A percentile compares a stretch with the other conserved stretches of the same genome.
phyloP scores from a whole-genome alignment of 1,139 yeast genomes.

The Arxiozyma slooffiae region DNA sequence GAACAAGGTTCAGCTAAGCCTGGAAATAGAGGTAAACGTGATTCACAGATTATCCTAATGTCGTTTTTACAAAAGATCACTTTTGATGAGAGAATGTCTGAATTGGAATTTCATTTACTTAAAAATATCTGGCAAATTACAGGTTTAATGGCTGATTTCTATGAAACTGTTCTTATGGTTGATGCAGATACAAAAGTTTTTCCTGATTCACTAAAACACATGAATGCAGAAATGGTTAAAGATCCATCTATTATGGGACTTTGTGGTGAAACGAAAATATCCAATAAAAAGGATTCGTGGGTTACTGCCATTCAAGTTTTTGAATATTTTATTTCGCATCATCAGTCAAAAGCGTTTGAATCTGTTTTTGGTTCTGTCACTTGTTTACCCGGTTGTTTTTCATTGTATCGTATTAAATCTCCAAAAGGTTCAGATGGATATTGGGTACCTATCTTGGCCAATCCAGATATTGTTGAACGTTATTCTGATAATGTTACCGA shows the following conservation, averaged over 20 bases:
- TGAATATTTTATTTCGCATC: conserved; percentile 92
- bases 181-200: conserved; percentile 93
- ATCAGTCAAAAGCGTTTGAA: conserved; percentile 92
- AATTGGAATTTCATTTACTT: conserved; percentile 75
- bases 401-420: conserved; percentile 87
- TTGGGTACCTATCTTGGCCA: conserved; percentile 94
- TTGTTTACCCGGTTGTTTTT: conserved; percentile 96
- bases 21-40: conserved; percentile 97
- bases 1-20: conserved; percentile 78
- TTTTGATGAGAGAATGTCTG: conserved; percentile 96
- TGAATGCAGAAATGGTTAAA: conserved; percentile 86
- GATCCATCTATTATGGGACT: conserved; percentile 90
- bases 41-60: conserved; percentile 90
- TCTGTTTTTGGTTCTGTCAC: conserved; percentile 95
- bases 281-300: conserved; percentile 81
- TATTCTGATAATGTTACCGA: conserved; percentile 83
- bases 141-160: conserved; percentile 78
- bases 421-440: conserved; percentile 85
- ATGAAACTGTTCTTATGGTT: conserved; percentile 84
- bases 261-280: conserved; percentile 94
- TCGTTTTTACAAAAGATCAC: conserved; percentile 82
- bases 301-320: conserved; percentile 93
- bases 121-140: conserved; percentile 76
- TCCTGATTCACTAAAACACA: conserved; percentile 85
- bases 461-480: conserved; percentile 93